Base-by-base conservation (phyloP, 2,329 filamentous ascomycete species). In the Thermothelomyces thermophilus region DNA sequence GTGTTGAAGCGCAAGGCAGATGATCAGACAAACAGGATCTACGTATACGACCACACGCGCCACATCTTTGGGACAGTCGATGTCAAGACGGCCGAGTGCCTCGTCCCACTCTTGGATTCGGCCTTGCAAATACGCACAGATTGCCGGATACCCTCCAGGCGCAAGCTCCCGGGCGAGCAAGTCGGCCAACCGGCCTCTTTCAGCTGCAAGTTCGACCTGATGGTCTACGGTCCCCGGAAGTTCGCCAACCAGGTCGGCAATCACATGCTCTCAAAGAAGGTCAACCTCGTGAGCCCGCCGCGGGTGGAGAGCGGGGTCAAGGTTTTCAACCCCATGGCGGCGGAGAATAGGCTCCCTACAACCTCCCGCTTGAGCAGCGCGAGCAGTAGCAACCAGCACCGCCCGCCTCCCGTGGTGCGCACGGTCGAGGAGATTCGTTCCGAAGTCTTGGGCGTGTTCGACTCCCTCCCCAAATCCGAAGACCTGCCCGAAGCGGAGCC, bases 361-460 rank as follows among this genome's bases (percentile, higher is more conserved):
- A 63, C 63, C 34, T 61, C 63, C 33, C 55, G 40, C 19, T 43
- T 24, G 14, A 48, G 8, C 26, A 50, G n/a, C 39, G 41, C 24
- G 13, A 41, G 37, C 39, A 52, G 57, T n/a, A 61, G 57, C 53
- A 35, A 52, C 52, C 53, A 58, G 31, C 50, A 55, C 19, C 48
- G 58, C 7, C 48, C 61, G 31, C 60, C 66, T 5, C 54, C 68
- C 2, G 65, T 68, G 33, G 68, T 64, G 41, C 79, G 88, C 28
- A 91, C 87, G 0, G 82, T 84, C 0, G 91, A 97, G 60, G 90
- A 97, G 67, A 85, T 95, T 52, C 84, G 86, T 9, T 83, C 82
- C 55, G 90, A 95, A 50, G 86, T 95, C 19, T 79, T 88, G 65
- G 83, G 82, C 36, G 87, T 97, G 63, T 95, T 98, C 61, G 90